phyloP scores from a whole-genome alignment of 192 early-diverging fungal species.

The Coemansia sp. region DNA sequence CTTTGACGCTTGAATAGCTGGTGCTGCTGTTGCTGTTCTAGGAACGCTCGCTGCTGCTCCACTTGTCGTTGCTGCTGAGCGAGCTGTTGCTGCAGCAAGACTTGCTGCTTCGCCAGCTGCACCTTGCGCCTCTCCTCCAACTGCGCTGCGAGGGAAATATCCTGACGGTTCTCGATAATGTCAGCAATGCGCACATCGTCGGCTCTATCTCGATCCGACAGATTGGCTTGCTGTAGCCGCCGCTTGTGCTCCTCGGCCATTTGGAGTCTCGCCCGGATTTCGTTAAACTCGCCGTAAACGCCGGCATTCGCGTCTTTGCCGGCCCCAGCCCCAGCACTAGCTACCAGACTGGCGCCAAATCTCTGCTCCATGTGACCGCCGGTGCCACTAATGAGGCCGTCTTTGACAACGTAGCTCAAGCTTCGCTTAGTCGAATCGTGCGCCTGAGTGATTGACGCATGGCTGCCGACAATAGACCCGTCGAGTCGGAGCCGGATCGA shows the following conservation, averaged over 20 bases:
- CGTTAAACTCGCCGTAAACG: constrained; percentile 29
- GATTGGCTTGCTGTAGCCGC: constrained; percentile 21
- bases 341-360: neutral
- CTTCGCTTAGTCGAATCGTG: neutral
- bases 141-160: constrained; percentile 42
- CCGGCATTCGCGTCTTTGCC: neutral
- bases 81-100: constrained; percentile 41
- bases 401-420: constrained; percentile 18
- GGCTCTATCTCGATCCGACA: constrained; percentile 35
- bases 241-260: constrained; percentile 38
- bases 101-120: constrained; percentile 54
- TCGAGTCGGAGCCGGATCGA: constrained; percentile 45
- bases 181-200: constrained; percentile 48
- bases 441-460: neutral
- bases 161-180: constrained; percentile 47
- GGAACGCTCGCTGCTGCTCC: constrained; percentile 21
- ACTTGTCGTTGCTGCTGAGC: constrained; percentile 38
- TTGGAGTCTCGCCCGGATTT: constrained; percentile 37
- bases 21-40: constrained; percentile 44
- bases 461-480: constrained; percentile 31
- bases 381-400: constrained; percentile 6
- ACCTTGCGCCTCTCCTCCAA: constrained; percentile 39
- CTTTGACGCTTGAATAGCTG: constrained; percentile 52
- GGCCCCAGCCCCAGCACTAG: neutral
- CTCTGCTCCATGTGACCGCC: neutral